phyloP scores from a whole-genome alignment of 1,284 basidiomycete genomes.

The Bondarzewia mesenterica region DNA sequence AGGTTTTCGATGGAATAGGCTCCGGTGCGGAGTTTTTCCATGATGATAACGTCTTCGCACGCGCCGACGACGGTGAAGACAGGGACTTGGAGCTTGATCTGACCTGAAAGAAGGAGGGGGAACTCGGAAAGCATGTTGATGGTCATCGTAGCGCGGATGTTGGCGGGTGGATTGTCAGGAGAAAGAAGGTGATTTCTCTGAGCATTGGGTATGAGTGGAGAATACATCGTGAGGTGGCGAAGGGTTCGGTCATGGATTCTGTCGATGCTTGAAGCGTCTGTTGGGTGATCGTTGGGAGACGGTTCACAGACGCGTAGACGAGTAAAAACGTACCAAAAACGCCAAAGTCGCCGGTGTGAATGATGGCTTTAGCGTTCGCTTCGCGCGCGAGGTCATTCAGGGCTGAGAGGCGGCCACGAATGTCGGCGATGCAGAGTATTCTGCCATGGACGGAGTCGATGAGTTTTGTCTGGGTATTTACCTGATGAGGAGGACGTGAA shows the following conservation, averaged over 20 bases:
- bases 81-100: conserved; percentile 83
- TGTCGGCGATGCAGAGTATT: conserved; percentile 94
- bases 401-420: conserved; percentile 79
- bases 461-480: conserved; percentile 72
- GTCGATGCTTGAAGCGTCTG: conserved; percentile 76
- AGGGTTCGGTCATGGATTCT: conserved; percentile 93
- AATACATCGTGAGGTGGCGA: conserved; percentile 95
- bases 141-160: conserved; percentile 58
- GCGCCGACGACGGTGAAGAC: conserved; percentile 98
- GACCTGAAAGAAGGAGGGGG: conserved; percentile 82
- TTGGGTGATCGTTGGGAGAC: conserved; percentile 2
- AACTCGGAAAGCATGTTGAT: conserved; percentile 87
- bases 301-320: background rate
- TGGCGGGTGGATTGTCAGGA: conserved; percentile 50
- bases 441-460: conserved; percentile 76
- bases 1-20: conserved; percentile 82
- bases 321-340: conserved; percentile 69
- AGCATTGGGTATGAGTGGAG: conserved; percentile 82
- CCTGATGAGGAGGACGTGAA: conserved; percentile 35
- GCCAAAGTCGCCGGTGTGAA: conserved; percentile 99
- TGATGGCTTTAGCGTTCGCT: conserved; percentile 85
- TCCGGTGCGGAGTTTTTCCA: conserved; percentile 87
- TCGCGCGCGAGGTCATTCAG: conserved; percentile 90
- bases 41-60: conserved; percentile 90
- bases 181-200: conserved; percentile 78